Conservation (phyloP, 2,329 filamentous ascomycete genomes). For the Fusarium sp. region DNA sequence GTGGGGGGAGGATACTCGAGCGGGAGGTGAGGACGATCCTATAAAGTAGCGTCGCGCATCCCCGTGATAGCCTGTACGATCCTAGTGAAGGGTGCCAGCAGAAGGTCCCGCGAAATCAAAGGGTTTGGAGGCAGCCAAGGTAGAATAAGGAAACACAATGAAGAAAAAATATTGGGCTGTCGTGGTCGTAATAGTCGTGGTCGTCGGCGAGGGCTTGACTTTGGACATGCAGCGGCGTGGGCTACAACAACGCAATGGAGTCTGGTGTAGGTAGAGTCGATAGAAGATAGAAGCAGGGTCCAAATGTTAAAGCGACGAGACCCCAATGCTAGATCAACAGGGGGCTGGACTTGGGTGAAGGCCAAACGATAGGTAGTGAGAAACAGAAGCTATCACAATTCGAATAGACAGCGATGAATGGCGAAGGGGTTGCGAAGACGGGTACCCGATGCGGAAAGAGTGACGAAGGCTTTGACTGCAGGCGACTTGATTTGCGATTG, state of each 20-base stretch:
- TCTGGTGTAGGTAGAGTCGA: not conserved
- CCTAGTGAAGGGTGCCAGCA: not conserved
- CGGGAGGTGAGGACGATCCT: slow-evolving; percentile 18
- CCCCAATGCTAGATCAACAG: slow-evolving; percentile 27
- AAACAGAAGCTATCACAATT: slow-evolving; percentile 23
- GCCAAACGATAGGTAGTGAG: slow-evolving; percentile 9
- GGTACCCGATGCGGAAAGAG: slow-evolving; percentile 20
- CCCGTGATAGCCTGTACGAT: slow-evolving; percentile 15
- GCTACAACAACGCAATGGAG: slow-evolving; percentile 8
- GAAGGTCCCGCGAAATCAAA: not conserved
- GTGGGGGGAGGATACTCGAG: slow-evolving; percentile 14
- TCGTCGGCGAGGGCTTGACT: slow-evolving; percentile 16
- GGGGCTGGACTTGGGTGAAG: not conserved
- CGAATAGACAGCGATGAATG: slow-evolving; percentile 3
- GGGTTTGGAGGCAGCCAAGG: not conserved
- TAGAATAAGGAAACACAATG: not conserved
- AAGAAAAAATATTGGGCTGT: not conserved
- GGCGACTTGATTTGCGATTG: slow-evolving; percentile 11
- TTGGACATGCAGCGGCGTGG: slow-evolving; percentile 11
- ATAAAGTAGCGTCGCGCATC: slow-evolving; percentile 40
- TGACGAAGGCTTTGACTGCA: slow-evolving; percentile 26
- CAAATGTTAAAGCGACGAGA: not conserved
- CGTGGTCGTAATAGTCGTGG: slow-evolving; percentile 3
- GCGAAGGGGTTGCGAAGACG: slow-evolving; percentile 7
- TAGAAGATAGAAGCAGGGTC: not conserved